Conservation (phyloP, 2,329 filamentous ascomycete species). For the Plectosphaerella cucumerina region DNA sequence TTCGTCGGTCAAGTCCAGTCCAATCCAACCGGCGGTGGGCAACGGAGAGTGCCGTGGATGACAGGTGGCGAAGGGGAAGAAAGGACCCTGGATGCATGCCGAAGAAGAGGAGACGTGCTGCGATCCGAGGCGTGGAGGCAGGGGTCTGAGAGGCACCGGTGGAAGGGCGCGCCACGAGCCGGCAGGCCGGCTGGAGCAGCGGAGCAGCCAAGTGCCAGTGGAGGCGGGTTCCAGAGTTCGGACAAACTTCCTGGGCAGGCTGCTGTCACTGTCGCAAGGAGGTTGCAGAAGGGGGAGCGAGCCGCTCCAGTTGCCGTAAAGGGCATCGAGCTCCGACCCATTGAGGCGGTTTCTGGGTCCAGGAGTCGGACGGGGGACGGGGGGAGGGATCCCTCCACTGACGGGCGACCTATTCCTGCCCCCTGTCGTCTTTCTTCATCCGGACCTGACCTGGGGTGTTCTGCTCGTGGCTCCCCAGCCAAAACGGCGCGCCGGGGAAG, state of each 20-base stretch:
- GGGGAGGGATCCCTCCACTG: too few relatives aligned
- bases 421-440: neutral
- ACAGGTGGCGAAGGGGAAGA: neutral
- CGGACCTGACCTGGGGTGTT: slow-evolving; percentile 1
- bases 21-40: neutral
- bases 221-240: neutral
- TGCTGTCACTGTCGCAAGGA: neutral
- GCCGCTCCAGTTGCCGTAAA: neutral
- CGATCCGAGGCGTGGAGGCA: neutral
- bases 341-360: neutral
- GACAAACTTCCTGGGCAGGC: neutral
- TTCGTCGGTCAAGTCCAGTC: too few relatives aligned
- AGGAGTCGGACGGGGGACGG: neutral
- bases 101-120: neutral
- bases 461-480: neutral
- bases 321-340: neutral
- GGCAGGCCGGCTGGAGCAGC: too few relatives aligned
- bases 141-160: neutral
- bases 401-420: neutral
- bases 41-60: neutral
- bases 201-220: too few relatives aligned
- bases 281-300: neutral
- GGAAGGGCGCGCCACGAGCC: too few relatives aligned
- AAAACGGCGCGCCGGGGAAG: slow-evolving; percentile 2
- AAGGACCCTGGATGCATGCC: neutral